Base-by-base conservation (phyloP, 1,139 yeast genomes). In the Nadsonia starkeyi-henricii region DNA sequence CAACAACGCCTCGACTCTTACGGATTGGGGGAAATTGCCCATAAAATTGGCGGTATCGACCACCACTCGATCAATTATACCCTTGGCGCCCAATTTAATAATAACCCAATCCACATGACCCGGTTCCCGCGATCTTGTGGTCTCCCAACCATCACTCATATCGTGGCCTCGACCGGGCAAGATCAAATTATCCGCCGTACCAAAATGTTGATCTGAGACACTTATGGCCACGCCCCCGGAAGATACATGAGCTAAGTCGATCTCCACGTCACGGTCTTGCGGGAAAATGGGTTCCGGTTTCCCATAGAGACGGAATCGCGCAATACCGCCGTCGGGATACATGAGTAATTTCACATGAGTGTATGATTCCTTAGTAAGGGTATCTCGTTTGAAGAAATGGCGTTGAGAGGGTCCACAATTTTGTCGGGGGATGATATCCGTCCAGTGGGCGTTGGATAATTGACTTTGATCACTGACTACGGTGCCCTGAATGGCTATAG, bases 111-210 rank as follows among this genome's bases (percentile, higher is more conserved):
- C 97, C 41, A 75, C 78, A 63, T 89, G 97, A 42, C 85, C 89
- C 2, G 80, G 75, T 19, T 69, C 73, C 63, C 97, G 75, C 1
- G 96, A 85, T 62, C 97, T 77, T 57, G 78, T 78, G n/a, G 97
- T 89, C 65, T 89, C 97, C 97, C 97, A 89, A 17, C 98, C 98
- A 61, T 91, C 96, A 45, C 94, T 79, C 97, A 91, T 89, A 65
- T 89, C 96, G 57, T 74, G 77, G 45, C 98, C 98, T 54, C 96
- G 77, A 12, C 97, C 97, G 2, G 96, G 96, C 51, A 91, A 72
- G 51, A 89, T 69, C 55, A 89, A 71, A 66, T 89, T 89, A 63
- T 84, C 93, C 41, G 89, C 95, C 43, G 88, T 75, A 41, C 96
- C 95, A 61, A 89, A 89, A 67, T 88, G 96, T 67, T 89, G 95